Base-by-base conservation (phyloP, 2,329 filamentous ascomycete species). In the Ophiosphaerella korrae region DNA sequence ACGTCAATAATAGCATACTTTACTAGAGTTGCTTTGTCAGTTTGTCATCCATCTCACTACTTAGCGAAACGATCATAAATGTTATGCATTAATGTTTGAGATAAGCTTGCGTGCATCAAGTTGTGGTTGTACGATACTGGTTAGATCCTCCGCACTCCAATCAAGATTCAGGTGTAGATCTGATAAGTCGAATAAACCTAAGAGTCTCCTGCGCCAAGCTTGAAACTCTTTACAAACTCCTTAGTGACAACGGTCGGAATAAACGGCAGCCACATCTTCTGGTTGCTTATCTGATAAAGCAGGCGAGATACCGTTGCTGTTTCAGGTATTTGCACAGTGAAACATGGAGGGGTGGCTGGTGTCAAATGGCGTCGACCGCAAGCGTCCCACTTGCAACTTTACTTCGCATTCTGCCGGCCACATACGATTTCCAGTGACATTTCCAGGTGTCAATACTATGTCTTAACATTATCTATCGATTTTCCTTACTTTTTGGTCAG, bases 151-250 rank as follows among this genome's bases (percentile, higher is more conserved):
- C 53, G 55, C 40, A n/a, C 8, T 3, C 7, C 40, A 42, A n/a
- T 12, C 38, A 38, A n/a, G 16, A 36, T 38, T 49, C 44, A 41
- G 48, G 36, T 57, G 58, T 47, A 40, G 35, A 67, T 67, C 64
- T 59, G 62, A 68, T 68, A 64, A 66, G 63, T 66, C 64, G 53
- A 60, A 56, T 21, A 49, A 41, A 41, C 53, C 40, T 48, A 46
- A 44, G 56, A 56, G 52, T 46, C 52, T 53, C 48, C 34, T 29
- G 6, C 5, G 26, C 26, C 26, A 49, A 41, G 43, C 53, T 42
- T 52, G 48, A 44, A 58, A 56, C 55, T 46, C 52, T 50, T 50
- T 32, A 32, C 24, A 41, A 29, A 29, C 26, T 29, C 6, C 26
- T 11, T 8, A 29, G 11, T 11, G 26, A 11, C 31, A 43, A 36